phyloP scores from a whole-genome alignment of 2,329 filamentous ascomycete species.

The Sclerotinia subarctica region DNA sequence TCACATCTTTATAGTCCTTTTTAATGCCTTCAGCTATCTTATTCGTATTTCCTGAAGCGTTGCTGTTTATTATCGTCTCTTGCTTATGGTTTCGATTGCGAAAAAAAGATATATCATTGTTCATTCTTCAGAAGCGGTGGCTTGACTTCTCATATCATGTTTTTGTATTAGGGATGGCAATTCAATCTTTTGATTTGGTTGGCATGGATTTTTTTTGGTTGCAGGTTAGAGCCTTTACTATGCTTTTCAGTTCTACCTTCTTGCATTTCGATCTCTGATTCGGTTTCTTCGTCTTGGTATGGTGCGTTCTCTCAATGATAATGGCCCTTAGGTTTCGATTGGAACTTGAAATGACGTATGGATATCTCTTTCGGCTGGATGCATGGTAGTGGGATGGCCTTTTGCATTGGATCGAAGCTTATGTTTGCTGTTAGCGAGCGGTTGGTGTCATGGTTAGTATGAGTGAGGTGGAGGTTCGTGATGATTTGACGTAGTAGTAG shows the following conservation, averaged over 20 bases:
- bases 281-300: slow-evolving; percentile 5
- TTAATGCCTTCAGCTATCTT: slow-evolving; percentile 8
- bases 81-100: background rate
- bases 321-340: slow-evolving; percentile 10
- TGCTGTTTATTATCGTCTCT: slow-evolving; percentile 2
- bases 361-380: slow-evolving; percentile 10
- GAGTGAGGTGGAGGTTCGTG: background rate
- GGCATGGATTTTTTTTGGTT: slow-evolving; percentile 16
- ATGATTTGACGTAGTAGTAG: background rate
- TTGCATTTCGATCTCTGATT: slow-evolving; percentile 10
- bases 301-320: slow-evolving; percentile 11
- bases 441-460: slow-evolving; percentile 1
- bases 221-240: slow-evolving; percentile 12
- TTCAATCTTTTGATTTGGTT: slow-evolving; percentile 16
- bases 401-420: slow-evolving; percentile 16
- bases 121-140: slow-evolving; percentile 11
- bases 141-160: slow-evolving; percentile 10
- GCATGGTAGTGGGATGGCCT: slow-evolving; percentile 5
- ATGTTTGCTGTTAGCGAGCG: slow-evolving; percentile 14
- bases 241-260: slow-evolving; percentile 2
- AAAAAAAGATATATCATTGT: slow-evolving; percentile 9
- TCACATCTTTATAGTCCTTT: slow-evolving; percentile 4
- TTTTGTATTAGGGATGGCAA: slow-evolving; percentile 15
- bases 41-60: slow-evolving; percentile 10
- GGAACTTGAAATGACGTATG: slow-evolving; percentile 3